Evolutionary conservation across 2,329 filamentous ascomycete species (phyloP).

Genomic region (Hymenoscyphus repandus): DNA sequence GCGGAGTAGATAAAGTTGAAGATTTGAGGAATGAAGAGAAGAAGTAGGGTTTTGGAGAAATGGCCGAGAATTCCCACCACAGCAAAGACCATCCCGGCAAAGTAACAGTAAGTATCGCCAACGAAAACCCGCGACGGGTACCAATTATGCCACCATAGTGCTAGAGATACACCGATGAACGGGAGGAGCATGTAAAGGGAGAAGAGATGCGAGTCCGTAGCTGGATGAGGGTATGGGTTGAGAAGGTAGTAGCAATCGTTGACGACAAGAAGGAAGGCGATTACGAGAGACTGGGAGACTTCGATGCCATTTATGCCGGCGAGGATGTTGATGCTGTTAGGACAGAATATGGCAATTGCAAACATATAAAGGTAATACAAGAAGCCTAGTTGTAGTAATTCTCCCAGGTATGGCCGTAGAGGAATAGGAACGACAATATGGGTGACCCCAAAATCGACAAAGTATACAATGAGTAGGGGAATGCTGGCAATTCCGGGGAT

Average conservation of each 20-base stretch:
- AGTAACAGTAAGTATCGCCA: constrained; percentile 98
- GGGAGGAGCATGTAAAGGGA: constrained; percentile 91
- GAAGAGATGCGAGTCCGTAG: constrained; percentile 92
- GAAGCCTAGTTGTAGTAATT: constrained; percentile 71
- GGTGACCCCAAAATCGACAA: constrained; percentile 96
- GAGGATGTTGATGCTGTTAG: constrained; percentile 99
- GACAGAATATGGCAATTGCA: constrained; percentile 91
- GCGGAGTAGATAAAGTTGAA: constrained; percentile 95
- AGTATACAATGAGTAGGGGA: constrained; percentile 93
- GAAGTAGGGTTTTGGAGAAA: constrained; percentile 92
- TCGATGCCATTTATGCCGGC: constrained; percentile 99
- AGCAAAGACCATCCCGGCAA: constrained; percentile 97
- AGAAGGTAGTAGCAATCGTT: constrained; percentile 89
- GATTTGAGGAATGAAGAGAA: constrained; percentile 87
- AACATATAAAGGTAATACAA: constrained; percentile 98
- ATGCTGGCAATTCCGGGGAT: constrained; percentile 92
- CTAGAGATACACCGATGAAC: constrained; percentile 86
- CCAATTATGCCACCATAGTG: constrained; percentile 88
- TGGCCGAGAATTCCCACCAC: constrained; percentile 95
- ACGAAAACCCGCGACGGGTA: constrained; percentile 94
- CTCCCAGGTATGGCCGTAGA: constrained; percentile 75
- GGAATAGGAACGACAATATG: constrained; percentile 87
- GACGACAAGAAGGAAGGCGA: constrained; percentile 74
- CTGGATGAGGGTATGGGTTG: constrained; percentile 81
- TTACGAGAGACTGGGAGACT: constrained; percentile 87